These are phyloP conservation scores for Pythium folliculosum DNA, from an alignment of 352 stramenopile species.

Conservation along the genomic window DNA sequence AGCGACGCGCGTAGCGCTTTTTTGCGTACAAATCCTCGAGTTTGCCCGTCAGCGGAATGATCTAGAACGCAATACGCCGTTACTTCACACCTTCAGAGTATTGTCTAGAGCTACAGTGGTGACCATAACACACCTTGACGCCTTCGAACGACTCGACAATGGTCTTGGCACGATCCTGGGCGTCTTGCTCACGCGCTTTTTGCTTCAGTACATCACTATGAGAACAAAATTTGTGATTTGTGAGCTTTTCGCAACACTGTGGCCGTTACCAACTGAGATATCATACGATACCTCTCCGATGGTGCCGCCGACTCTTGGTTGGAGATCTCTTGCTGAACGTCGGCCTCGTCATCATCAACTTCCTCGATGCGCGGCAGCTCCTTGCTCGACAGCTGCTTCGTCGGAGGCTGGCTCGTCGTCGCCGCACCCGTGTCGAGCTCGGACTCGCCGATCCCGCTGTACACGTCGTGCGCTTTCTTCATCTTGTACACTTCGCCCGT, in stretches of 20 bases:
- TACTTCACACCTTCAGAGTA: neutral
- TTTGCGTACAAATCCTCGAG: conserved; percentile 63
- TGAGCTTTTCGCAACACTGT: neutral
- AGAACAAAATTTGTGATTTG: neutral
- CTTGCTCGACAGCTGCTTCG: neutral
- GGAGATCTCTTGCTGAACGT: conserved; percentile 16
- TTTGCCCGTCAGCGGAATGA: conserved; percentile 64
- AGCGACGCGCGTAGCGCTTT: conserved; percentile 59
- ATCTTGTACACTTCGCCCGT: conserved; percentile 86
- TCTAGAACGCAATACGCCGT: conserved; percentile 26
- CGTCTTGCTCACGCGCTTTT: conserved; percentile 36
- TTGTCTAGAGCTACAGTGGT: too few species aligned
- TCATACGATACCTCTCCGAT: neutral
- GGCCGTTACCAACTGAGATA: neutral
- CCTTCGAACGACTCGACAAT: conserved; percentile 57
- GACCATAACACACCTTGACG: conserved; percentile 45
- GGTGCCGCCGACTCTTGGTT: conserved; percentile 24
- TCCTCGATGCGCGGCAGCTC: conserved; percentile 29
- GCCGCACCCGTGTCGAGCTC: conserved; percentile 16
- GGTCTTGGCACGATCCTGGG: conserved; percentile 37
- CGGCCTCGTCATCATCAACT: conserved; percentile 26
- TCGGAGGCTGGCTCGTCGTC: conserved; percentile 14
- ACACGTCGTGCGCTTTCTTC: conserved; percentile 87
- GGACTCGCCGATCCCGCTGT: conserved; percentile 80
- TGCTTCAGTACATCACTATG: conserved; percentile 34